Evolutionary conservation across 2,329 filamentous ascomycete species (phyloP).

Genomic region (Chrysoporthe cubensis): DNA sequence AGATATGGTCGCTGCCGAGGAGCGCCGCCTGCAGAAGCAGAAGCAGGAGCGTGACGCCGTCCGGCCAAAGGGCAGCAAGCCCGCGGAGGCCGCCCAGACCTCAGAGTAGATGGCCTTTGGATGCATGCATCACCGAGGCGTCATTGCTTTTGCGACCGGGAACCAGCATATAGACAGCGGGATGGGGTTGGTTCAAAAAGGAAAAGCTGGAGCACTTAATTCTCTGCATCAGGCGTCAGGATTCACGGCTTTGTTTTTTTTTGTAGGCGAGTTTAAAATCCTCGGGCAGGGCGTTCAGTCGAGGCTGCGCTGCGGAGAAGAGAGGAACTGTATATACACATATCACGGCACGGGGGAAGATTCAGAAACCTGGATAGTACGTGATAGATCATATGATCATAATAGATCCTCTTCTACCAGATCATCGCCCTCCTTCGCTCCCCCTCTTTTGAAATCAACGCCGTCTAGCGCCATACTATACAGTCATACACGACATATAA

Average conservation of each 20-base stretch:
- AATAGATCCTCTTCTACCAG: conserved; percentile 8
- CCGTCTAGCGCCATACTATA: conserved; percentile 9
- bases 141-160: neutral
- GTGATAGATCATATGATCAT: conserved; percentile 1
- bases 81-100: conserved; percentile 29
- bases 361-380: neutral
- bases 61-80: conserved; percentile 24
- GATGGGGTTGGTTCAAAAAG: conserved; percentile 1
- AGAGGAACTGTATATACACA: neutral
- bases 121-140: conserved; percentile 4
- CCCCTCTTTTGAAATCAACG: neutral
- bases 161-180: conserved; percentile 1
- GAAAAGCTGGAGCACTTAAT: neutral
- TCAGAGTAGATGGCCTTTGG: conserved; percentile 2
- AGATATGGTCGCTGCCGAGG: conserved; percentile 86
- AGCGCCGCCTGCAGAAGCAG: conserved; percentile 56
- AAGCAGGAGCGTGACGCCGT: conserved; percentile 40
- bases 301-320: neutral
- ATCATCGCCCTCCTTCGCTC: neutral
- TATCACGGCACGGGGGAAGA: neutral
- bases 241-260: neutral
- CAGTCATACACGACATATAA: conserved; percentile 1
- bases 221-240: conserved; percentile 1
- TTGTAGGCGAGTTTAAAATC: neutral
- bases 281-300: neutral